Base-by-base conservation (phyloP, 768 basidiomycete species). In the Pisolithus orientalis region DNA sequence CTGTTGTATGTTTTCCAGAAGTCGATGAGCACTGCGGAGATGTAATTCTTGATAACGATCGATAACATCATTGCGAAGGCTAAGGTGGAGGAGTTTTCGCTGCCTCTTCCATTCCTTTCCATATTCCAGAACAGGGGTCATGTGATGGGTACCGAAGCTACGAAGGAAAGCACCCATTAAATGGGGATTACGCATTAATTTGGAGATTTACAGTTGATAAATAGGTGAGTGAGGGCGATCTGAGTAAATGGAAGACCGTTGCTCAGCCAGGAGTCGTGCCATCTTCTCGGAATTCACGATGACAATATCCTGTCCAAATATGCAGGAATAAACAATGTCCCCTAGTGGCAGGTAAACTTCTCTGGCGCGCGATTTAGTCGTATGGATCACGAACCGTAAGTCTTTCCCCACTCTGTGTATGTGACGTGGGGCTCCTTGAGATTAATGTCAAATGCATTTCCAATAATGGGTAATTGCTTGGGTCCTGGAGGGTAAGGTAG, bases 41-140 rank as follows among this genome's bases (percentile, higher is more conserved):
- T 76, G 73, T 44, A 71, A 59, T 2, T 70, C 65, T n/a, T 53
- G 60, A 54, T 71, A 75, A n/a, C 50, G 47, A 11, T 29, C 34
- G 27, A 37, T 29, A n/a, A 45, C 50, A 6, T 54, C 49, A 9
- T 39, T 11, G 17, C 49, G 49, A 17, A 59, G 48, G 21, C 49
- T 43, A 16, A 52, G 54, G 37, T 55, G 52, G 21, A 56, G 49
- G 6, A 58, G 29, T 37, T 53, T 52, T 32, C 61, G 59, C 32
- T 60, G 57, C 31, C 51, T 34, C 24, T 53, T 53, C 57, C 56
- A 62, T 25, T 34, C 21, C 17, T 56, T 50, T n/a, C 59, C 59
- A 45, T 59, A 60, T 10, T 43, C 46, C 38, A 56, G 29, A 32
- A 59, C 34, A 13, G 31, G 43, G 10, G 52, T 48, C 25, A 25